Conservation (phyloP, 495 filamentous ascomycete genomes). For the Barbatosphaeria neglecta region DNA sequence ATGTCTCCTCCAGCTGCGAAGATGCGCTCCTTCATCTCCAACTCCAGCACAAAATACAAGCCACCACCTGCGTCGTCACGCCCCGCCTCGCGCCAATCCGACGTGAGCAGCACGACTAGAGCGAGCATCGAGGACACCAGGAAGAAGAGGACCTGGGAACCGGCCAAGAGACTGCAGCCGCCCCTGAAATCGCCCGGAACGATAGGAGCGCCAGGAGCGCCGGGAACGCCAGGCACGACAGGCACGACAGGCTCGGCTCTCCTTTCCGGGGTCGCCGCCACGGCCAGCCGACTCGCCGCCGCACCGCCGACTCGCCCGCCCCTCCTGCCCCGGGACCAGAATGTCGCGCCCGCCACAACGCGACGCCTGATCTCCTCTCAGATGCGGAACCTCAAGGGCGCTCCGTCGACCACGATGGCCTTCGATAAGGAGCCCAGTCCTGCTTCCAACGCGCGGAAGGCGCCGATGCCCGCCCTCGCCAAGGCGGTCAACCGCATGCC, state of each 20-base stretch:
- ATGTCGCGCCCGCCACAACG: constrained; percentile 22
- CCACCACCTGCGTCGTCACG: not conserved
- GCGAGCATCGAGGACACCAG: not conserved
- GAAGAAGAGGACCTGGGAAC: not conserved
- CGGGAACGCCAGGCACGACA: no score
- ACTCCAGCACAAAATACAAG: not conserved
- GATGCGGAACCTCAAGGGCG: constrained; percentile 8
- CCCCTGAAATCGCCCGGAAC: no score
- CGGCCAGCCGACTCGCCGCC: not conserved
- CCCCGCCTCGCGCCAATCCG: not conserved
- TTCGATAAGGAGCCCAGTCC: constrained; percentile 12
- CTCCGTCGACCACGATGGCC: constrained; percentile 16
- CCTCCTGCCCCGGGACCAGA: constrained; percentile 27
- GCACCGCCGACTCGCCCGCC: constrained; percentile 7
- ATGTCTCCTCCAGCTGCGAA: no score
- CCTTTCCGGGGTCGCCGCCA: not conserved
- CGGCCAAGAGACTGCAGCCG: no score
- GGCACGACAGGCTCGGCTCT: no score
- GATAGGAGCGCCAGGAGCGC: no score
- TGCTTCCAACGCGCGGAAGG: constrained; percentile 15
- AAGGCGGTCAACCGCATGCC: constrained; percentile 27
- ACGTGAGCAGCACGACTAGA: not conserved
- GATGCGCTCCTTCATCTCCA: constrained; percentile 3
- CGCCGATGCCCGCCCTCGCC: constrained; percentile 28
- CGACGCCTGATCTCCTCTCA: constrained; percentile 19